Base-by-base conservation (phyloP, 441 rosid species). In the Gossypium gossypioides region DNA sequence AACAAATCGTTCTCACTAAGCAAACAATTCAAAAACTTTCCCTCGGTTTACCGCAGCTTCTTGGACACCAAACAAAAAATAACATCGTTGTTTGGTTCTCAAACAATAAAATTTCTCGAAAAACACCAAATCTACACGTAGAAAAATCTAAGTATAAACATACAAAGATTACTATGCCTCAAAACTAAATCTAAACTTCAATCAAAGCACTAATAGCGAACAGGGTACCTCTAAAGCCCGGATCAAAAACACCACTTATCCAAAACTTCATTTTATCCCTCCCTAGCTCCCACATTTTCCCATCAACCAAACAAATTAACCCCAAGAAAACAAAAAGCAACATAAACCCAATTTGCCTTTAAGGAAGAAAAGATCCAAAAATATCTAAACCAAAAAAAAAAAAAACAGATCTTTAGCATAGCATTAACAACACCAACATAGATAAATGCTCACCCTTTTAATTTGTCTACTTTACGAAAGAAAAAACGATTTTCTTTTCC, bases 301-400 rank as follows among this genome's bases (percentile, higher is more conserved):
- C 44, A 15, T 50, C 57, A 50, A 67, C 58, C 71, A 67, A 67
- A 67, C 42, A 48, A 66, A 25, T 4, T n/a, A 0, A 48, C 15
- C 71, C 24, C 71, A 22, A 44, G 22, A 48, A 46, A 24, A 24
- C 40, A 48, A 25, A 66, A 48, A 24, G 37, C 16, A 13, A 22
- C 19, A 22, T 6, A 66, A 48, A 24, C 58, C 58, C 58, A 67
- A 27, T 15, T 15, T 50, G 2, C 25, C 40, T 69, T 64, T 7
- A 72, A 72, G 55, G 52, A 55, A 75, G 50, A 70, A 76, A 76
- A 68, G 68, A 75, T 74, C 44, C 68, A 71, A 60, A 16, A 78
- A 64, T 74, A 72, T 52, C 40, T 3, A 25, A 62, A 62, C 27
- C 27, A 79, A 34, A 72, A 32, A 0, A 58, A 24, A 24, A 42